A percentile compares a stretch with the other conserved stretches of the same genome.
Evolutionary conservation across 805 yeast species (phyloP).

Genomic region (Ogataea trehalophila): DNA sequence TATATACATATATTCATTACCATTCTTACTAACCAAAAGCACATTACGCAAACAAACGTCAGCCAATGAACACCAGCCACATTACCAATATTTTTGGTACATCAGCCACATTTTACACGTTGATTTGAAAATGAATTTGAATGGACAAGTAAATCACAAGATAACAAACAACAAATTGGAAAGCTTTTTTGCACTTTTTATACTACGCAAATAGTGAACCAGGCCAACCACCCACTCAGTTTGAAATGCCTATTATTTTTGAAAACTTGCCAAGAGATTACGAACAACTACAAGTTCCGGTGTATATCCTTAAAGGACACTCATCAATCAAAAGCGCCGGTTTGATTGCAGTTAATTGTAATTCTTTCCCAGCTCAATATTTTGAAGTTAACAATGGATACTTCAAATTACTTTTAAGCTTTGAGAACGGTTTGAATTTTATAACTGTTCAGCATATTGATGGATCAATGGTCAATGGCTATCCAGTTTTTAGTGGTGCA

Average conservation of each 20-base stretch:
- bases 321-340: constrained; percentile 29
- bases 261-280: constrained; percentile 30
- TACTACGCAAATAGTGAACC: too few species aligned
- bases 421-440: constrained; percentile 54
- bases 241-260: constrained; percentile 24
- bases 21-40: too few species aligned
- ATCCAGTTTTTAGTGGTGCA: constrained; percentile 16
- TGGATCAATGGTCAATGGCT: constrained; percentile 33
- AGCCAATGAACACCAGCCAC: too few species aligned
- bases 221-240: too few species aligned
- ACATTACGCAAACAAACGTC: too few species aligned
- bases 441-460: constrained; percentile 46
- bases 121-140: too few species aligned
- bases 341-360: constrained; percentile 38
- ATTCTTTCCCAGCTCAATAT: constrained; percentile 57
- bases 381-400: constrained; percentile 65
- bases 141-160: too few species aligned
- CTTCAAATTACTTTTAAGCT: constrained; percentile 72
- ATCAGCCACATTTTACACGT: too few species aligned
- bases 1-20: too few species aligned
- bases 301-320: constrained; percentile 45
- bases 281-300: constrained; percentile 41
- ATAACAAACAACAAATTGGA: too few species aligned
- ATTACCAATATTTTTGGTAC: too few species aligned
- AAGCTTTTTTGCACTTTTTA: too few species aligned